Evolutionary conservation across 805 yeast genomes (phyloP).

Genomic region (Metschnikowia orientalis): DNA sequence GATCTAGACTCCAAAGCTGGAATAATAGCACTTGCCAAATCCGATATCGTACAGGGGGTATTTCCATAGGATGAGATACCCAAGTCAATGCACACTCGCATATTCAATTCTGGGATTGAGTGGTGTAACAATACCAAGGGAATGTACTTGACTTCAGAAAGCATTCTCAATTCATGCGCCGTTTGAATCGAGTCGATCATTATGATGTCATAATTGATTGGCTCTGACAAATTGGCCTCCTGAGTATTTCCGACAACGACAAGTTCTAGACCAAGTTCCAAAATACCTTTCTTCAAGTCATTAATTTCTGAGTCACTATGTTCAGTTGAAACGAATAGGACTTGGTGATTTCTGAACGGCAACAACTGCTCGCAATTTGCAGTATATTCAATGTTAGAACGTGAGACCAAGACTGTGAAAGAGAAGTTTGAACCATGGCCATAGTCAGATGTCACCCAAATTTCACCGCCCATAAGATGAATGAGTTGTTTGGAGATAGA

Average conservation of each 20-base stretch:
- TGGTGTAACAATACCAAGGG: constrained; percentile 79
- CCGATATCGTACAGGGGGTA: constrained; percentile 79
- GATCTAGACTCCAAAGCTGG: constrained; percentile 84
- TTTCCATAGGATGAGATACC: constrained; percentile 88
- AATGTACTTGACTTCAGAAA: constrained; percentile 77
- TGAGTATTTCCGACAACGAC: constrained; percentile 51
- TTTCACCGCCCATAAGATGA: constrained; percentile 90
- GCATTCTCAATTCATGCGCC: constrained; percentile 61
- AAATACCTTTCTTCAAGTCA: constrained; percentile 49
- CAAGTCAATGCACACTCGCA: constrained; percentile 76
- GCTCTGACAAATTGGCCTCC: constrained; percentile 54
- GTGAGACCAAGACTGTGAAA: constrained; percentile 76
- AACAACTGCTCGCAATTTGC: constrained; percentile 64
- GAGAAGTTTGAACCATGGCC: constrained; percentile 81
- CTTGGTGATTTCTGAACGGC: constrained; percentile 68
- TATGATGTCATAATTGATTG: constrained; percentile 70
- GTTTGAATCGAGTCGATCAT: constrained; percentile 76
- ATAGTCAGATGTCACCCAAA: constrained; percentile 80
- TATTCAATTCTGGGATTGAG: constrained; percentile 68
- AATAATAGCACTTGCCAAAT: constrained; percentile 74
- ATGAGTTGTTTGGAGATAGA: constrained; percentile 84
- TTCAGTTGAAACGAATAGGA: constrained; percentile 64
- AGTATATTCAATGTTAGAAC: constrained; percentile 57
- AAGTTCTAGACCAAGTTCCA: constrained; percentile 57
- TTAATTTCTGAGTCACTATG: constrained; percentile 49